Base-by-base conservation (phyloP, 2,329 filamentous ascomycete species). In the Penicillium sp. region DNA sequence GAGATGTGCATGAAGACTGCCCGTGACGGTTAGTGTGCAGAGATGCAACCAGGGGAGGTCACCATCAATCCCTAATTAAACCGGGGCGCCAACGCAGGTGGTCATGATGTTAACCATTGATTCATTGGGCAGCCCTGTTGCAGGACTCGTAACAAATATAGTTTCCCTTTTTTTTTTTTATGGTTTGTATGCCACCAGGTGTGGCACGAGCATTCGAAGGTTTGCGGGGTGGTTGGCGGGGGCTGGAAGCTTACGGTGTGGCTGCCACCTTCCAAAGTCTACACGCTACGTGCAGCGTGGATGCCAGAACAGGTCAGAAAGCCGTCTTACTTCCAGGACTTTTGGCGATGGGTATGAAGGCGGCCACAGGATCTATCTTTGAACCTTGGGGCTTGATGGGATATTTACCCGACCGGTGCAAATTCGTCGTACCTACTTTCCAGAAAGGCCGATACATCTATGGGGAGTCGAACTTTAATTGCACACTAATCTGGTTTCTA, bases 11-110 rank as follows among this genome's bases (percentile, higher is more conserved):
- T 55, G 39, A 55, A 53, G 31, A 61, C 57, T 68, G 46, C 65
- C 62, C 43, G 22, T 56, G 45, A 35, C 22, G 64, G 67, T 58
- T 69, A 70, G 65, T 58, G 52, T 69, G 66, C 59, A 65, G 63
- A 64, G 55, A 52, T 57, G 44, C 53, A 59, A 41, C 47, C 16
- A 47, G 45, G 53, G 37, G 21, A 26, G 29, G 26, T 48, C 11
- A 41, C n/a, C 11, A 16, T 22, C 10, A 33, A 24, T 53, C 22
- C 27, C 19, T 26, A 26, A 53, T 52, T 41, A 50, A 41, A 37
- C 37, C 26, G 43, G 33, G 26, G 52, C 43, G 45, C 43, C 43
- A 21, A 24, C 11, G 14, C 46, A 41, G n/a, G n/a, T 48, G 9
- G 52, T 39, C 22, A 35, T 21, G 13, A 31, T 35, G 44, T 21